Conservation (phyloP, 208 protist species). For the Wallacemonas sp. region DNA sequence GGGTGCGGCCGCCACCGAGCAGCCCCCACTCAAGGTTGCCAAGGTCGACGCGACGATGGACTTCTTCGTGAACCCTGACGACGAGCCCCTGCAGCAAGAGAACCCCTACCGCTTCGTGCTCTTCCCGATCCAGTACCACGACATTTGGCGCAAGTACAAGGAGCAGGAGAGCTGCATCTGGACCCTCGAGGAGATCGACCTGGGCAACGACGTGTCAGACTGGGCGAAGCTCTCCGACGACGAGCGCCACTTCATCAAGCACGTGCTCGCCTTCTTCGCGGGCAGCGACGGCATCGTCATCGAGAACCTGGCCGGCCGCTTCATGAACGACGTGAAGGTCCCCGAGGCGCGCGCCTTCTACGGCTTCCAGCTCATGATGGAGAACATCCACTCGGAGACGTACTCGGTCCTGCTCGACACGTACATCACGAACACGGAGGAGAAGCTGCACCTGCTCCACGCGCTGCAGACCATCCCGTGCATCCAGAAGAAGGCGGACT, state of each 20-base stretch:
- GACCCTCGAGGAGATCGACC: constrained; percentile 99
- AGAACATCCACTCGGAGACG: constrained; percentile 98
- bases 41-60: constrained; percentile 15
- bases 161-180: constrained; percentile 97
- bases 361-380: constrained; percentile 99
- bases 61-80: constrained; percentile 22
- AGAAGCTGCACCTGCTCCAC: constrained; percentile 29
- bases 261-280: constrained; percentile 99
- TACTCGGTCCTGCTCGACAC: constrained; percentile 95
- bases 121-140: constrained; percentile 97
- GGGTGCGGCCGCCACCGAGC: not conserved
- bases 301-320: constrained; percentile 97
- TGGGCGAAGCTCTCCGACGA: constrained; percentile 95
- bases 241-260: constrained; percentile 98
- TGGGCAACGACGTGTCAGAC: constrained; percentile 94
- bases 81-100: constrained; percentile 95
- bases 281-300: constrained; percentile 99
- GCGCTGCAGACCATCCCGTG: constrained; percentile 1
- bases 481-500: constrained; percentile 98
- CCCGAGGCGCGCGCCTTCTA: constrained; percentile 98
- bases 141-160: constrained; percentile 99
- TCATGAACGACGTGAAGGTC: constrained; percentile 98
- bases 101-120: constrained; percentile 98
- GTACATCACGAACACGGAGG: constrained; percentile 94
- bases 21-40: constrained; percentile 7